Evolutionary conservation across 2,329 filamentous ascomycete species (phyloP), one percentile per base, ranked within the genome.

Genomic region (Cytospora mali): DNA sequence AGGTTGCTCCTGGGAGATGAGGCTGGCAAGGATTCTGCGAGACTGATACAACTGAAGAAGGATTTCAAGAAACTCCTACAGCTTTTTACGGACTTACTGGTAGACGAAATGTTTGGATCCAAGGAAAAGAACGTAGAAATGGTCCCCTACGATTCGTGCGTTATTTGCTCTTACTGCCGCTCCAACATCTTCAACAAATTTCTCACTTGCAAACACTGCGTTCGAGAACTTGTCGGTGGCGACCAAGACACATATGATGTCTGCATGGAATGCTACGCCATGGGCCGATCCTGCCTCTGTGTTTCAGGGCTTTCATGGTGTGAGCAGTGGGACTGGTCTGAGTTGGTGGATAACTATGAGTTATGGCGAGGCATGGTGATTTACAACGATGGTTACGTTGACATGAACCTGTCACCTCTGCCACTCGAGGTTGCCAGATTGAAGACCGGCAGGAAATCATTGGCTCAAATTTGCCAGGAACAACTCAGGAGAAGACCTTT

Each of bases 111-210:
- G 78, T 97, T 97, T 71, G 86, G 85, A 0, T 84, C 82, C 14
- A 88, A 88, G 64, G 88, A 93, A 66, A 88, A 83, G 66, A 80
- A 89, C 27, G 80, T 92, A 3, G 92, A 98, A 69, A 88, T 87
- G 65, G 75, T 97, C 9, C 84, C 88, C 0, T 98, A 91, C 69
- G 93, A 97, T 75, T 92, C 92, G 62, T 94, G 93, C 71, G 88
- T 99, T 55, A 97, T 93, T 7, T 99, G 95, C 74, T 94, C 94
- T 4, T 99, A 97, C 75, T 99, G 95, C 73, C 84, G 95, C 51
- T 91, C 91, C 66, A 98, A 98, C 71, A 96, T 99, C 61, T 98
- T 98, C 82, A 99, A 99, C 74, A 86, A 93, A 3, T 99, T 99
- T 72, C 77, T 99, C 27, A 97, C 93, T 4, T 99, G 95, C 79